Base-by-base conservation (phyloP, 345 rosid species). In the Euphorbia tirucalli region DNA sequence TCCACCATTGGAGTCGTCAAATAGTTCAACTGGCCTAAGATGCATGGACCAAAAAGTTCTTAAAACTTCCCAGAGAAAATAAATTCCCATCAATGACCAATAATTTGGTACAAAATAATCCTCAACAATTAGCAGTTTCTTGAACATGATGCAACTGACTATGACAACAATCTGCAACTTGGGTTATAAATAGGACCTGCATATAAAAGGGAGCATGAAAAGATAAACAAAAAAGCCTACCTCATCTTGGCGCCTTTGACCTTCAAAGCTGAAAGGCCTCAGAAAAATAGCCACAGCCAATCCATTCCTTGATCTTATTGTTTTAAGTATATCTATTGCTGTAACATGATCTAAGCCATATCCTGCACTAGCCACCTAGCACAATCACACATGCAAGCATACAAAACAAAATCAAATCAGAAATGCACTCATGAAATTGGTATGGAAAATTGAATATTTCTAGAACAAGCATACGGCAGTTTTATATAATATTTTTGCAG, bases 181-280 rank as follows among this genome's bases (percentile, higher is more conserved):
- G 35, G 27, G 62, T 22, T 28, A 60, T 18, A 60, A 5, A 28
- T 60, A 41, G 7, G 19, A 0, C 41, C 18, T 30, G 64, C 21
- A 27, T 7, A 5, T 13, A 58, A 58, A 9, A 58, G 16, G 43
- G 4, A 57, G 11, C 11, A 27, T 11, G 16, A 24, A 57, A 2
- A 25, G 28, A 57, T 1, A 15, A 49, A 18, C 4, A 49, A 14
- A 3, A 14, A 21, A n/a, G 14, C 39, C 61, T 77, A 94, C 98
- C 98, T 94, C 97, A 74, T 81, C 86, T 59, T 83, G 83, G 68
- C 95, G 96, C 77, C 87, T 89, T 74, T 84, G 83, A 61, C 98
- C 98, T 87, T 94, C 97, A 80, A 94, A 94, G 74, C 92, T 85
- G 85, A 94, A 94, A 75, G 98, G 98, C 78, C 79, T 92, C 79